Percentiles rank a stretch among this genome's conserved stretches.
phyloP scores from a whole-genome alignment of 108 stramenopile genomes.

The Phaeodactylum tricornutum region DNA sequence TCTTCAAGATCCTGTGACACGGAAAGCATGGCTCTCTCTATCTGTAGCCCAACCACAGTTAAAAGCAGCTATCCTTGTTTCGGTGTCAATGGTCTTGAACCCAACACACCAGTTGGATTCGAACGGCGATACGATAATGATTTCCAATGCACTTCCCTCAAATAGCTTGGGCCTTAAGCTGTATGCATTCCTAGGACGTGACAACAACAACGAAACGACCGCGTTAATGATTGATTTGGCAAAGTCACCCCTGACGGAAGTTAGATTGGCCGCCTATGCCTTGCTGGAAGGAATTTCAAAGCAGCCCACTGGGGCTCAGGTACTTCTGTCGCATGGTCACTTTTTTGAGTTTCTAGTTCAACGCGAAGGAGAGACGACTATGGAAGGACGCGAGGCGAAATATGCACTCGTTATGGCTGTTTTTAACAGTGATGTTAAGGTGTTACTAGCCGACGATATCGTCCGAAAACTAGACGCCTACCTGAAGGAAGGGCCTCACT shows the following conservation, averaged over 20 bases:
- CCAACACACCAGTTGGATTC: conserved; percentile 3
- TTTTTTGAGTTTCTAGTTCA: conserved; percentile 14
- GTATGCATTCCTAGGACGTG: conserved; percentile 3
- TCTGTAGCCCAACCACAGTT: conserved; percentile 19
- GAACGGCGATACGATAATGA: conserved; percentile 5
- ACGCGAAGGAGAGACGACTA: conserved; percentile 10
- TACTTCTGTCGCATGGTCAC: conserved; percentile 9
- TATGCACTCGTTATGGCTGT: conserved; percentile 11
- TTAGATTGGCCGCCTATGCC: conserved; percentile 14
- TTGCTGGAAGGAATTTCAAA: conserved; percentile 17
- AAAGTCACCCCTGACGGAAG: conserved; percentile 7
- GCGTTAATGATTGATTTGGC: conserved; percentile 9
- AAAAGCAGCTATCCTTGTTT: conserved; percentile 12
- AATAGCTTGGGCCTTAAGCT: conserved; percentile 3
- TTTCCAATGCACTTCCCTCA: too few relatives aligned
- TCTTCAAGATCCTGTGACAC: conserved; percentile 8
- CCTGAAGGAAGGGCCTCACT: conserved; percentile 14
- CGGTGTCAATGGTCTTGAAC: conserved; percentile 16
- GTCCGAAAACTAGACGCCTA: conserved; percentile 8
- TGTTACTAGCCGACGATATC: conserved; percentile 16
- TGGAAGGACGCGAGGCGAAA: conserved; percentile 23
- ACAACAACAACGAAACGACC: conserved; percentile 10
- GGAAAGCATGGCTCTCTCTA: conserved; percentile 18
- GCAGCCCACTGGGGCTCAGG: conserved; percentile 9
- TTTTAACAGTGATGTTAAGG: conserved; percentile 5